Conservation (phyloP, 164 flowering plant species). For the Euptelea pleiosperma region DNA sequence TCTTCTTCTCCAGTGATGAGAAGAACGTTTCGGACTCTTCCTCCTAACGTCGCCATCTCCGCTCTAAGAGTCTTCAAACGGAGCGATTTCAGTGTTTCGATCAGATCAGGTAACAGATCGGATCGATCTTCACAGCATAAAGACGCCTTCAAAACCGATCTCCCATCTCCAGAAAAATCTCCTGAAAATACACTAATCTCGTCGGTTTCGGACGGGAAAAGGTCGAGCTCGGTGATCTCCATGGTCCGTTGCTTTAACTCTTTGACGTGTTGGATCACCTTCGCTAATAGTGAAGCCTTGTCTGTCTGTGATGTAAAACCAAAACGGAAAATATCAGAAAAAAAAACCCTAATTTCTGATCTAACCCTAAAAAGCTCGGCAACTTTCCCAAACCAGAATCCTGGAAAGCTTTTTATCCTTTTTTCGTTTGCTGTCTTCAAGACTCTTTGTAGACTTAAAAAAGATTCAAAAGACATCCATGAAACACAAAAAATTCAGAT, state of each 20-base stretch:
- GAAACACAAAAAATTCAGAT: conserved; percentile 4
- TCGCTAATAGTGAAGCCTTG: conserved; percentile 40
- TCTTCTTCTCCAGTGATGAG: conserved; percentile 53
- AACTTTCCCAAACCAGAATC: conserved; percentile 34
- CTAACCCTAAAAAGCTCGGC: conserved; percentile 16
- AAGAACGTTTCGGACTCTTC: conserved; percentile 60
- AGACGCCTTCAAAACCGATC: conserved; percentile 54
- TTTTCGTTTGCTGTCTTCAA: no score
- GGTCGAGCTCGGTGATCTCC: conserved; percentile 16
- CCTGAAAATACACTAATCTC: conserved; percentile 54
- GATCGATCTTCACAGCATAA: conserved; percentile 82
- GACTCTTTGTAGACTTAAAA: no score
- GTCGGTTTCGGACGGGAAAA: conserved; percentile 20
- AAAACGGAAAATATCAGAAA: background rate
- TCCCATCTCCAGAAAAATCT: conserved; percentile 32
- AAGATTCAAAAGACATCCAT: conserved; percentile 8
- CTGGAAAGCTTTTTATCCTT: conserved; percentile 16
- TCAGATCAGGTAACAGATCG: conserved; percentile 70
- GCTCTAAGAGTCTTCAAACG: conserved; percentile 52
- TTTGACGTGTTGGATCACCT: conserved; percentile 35
- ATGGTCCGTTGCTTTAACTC: conserved; percentile 31
- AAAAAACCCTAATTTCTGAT: conserved; percentile 4
- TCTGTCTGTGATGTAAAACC: conserved; percentile 35
- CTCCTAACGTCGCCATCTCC: conserved; percentile 75
- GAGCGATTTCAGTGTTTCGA: conserved; percentile 53